Evolutionary conservation across 352 stramenopile species (phyloP), one percentile per base, ranked within the genome.

Genomic region (Globisporangium nunn): DNA sequence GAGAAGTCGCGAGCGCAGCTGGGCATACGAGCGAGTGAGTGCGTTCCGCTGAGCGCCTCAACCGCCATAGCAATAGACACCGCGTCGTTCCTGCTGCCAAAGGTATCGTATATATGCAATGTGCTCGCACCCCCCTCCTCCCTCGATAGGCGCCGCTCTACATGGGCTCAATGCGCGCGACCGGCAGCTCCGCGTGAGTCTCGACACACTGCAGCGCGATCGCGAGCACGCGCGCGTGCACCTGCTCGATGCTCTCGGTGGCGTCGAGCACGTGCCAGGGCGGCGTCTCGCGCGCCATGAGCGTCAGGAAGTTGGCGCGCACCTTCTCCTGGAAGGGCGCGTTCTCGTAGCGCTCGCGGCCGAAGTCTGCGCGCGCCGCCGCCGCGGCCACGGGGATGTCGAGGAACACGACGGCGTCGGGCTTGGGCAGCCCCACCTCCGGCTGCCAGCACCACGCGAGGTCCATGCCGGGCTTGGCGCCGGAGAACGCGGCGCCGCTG

Each of bases 401-500:
- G 37, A 99, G 74, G 72, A 98, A 99, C 58, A 99, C 88, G 30
- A 99, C 92, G 4, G 81, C 82, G 73, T 99, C 98, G 10, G 97
- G 98, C 58, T 93, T 87, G 11, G 97, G 97, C 30, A 99, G 74
- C 10, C 97, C 98, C 10, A 96, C 74, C 73, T 99, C 98, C 11
- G 96, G 95, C 53, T 87, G 76, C 77, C 97, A 97, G 75, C 97
- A 99, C 97, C 97, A 99, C 47, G 98, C 87, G 29, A 99, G 72
- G 8, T 72, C 72, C 70, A 99, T 78, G 1, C 87, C 93, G 17
- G 63, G 72, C 72, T 99, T 99, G 59, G 97, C 90, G 28, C 91
- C 93, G 0, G 93, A 98, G 87, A 99, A 99, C 37, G 96, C 97
- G 44, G 99, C 97, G 52, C 97, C 98, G 56, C 93, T 98, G 81